Conservation (phyloP, 2,329 filamentous ascomycete species). For the Botryosphaeria dothidea region DNA sequence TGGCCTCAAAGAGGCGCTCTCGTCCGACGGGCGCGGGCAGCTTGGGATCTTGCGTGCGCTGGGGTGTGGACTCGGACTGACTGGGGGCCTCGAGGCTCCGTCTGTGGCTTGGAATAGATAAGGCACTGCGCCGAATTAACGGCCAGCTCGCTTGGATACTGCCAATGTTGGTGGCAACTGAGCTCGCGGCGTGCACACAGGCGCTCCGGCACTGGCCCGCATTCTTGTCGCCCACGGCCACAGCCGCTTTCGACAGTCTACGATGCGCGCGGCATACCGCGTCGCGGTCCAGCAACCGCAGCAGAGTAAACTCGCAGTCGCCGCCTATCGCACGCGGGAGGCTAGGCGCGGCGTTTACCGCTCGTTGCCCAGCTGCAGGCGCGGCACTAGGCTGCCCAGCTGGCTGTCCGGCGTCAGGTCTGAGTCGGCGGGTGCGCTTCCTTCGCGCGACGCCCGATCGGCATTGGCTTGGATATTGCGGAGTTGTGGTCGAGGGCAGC, state of each 20-base stretch:
- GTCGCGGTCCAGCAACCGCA: not conserved
- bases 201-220: not conserved
- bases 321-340: not conserved
- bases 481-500: not conserved
- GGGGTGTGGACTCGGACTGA: not conserved
- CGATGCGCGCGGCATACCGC: not conserved
- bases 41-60: constrained; percentile 9
- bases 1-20: constrained; percentile 9
- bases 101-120: constrained; percentile 12
- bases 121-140: constrained; percentile 17
- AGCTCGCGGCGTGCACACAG: not conserved
- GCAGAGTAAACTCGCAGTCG: not conserved
- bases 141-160: constrained; percentile 13
- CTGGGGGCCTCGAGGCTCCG: constrained; percentile 3
- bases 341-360: not conserved
- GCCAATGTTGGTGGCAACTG: constrained; percentile 9
- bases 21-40: not conserved
- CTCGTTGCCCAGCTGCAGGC: not conserved
- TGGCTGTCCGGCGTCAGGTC: not conserved
- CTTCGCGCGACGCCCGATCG: constrained; percentile 2
- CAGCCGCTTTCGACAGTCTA: not conserved
- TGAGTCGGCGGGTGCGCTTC: not conserved
- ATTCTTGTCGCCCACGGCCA: not conserved
- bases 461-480: not conserved
- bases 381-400: not conserved